Conservation (phyloP, 495 filamentous ascomycete species). For the Annulohypoxylon nitens region DNA sequence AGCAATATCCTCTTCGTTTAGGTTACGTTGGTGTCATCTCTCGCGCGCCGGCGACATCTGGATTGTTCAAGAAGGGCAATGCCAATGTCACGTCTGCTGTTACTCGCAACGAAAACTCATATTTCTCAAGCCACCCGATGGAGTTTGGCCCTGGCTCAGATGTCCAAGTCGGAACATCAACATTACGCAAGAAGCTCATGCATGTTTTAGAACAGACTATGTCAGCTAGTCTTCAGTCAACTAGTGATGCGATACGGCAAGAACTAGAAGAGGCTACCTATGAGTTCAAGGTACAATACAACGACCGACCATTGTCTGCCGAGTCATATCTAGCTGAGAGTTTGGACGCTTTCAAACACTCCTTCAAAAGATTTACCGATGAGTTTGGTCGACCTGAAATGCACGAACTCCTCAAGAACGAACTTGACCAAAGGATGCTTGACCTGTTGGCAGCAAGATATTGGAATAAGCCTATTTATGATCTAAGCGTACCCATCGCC, state of each 20-base stretch:
- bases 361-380: constrained; percentile 92
- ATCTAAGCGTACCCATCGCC: constrained; percentile 69
- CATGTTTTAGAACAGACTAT: constrained; percentile 96
- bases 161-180: constrained; percentile 83
- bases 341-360: constrained; percentile 96
- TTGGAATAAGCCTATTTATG: constrained; percentile 96
- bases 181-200: constrained; percentile 94
- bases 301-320: constrained; percentile 92
- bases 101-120: constrained; percentile 87
- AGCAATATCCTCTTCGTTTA: constrained; percentile 92
- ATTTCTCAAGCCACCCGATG: constrained; percentile 83
- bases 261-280: constrained; percentile 98
- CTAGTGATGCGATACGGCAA: constrained; percentile 90
- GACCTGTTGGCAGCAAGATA: constrained; percentile 95
- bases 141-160: constrained; percentile 82
- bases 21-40: constrained; percentile 98
- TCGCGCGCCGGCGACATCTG: constrained; percentile 74
- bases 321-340: constrained; percentile 97
- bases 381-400: constrained; percentile 91
- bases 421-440: constrained; percentile 93
- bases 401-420: constrained; percentile 87
- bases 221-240: constrained; percentile 88
- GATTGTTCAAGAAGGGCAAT: constrained; percentile 86
- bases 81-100: constrained; percentile 86
- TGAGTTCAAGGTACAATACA: constrained; percentile 99